phyloP scores from a whole-genome alignment of 768 basidiomycete genomes.

The Lentinula guzmanii region DNA sequence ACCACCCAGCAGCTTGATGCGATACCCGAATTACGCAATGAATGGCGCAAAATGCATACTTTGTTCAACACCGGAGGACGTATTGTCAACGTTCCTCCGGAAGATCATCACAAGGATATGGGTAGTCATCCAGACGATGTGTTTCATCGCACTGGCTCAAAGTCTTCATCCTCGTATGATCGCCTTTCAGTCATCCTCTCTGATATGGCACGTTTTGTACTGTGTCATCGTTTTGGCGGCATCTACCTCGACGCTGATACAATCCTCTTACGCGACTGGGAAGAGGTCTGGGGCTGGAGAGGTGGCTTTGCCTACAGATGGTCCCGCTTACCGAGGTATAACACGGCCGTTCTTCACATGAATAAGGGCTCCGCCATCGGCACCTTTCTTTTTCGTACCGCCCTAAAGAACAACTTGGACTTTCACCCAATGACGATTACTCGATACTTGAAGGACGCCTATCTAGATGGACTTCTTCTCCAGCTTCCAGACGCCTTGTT shows the following conservation, averaged over 20 bases:
- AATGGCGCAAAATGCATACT: constrained; percentile 71
- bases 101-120: constrained; percentile 20
- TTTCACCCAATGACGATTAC: constrained; percentile 98
- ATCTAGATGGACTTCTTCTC: constrained; percentile 75
- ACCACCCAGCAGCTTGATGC: constrained; percentile 93
- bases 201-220: constrained; percentile 92
- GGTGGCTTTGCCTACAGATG: constrained; percentile 97
- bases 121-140: constrained; percentile 30
- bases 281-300: constrained; percentile 95
- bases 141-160: constrained; percentile 76
- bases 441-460: constrained; percentile 84
- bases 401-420: constrained; percentile 88
- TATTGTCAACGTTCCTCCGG: constrained; percentile 57
- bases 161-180: constrained; percentile 63
- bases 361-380: constrained; percentile 91
- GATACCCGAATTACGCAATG: constrained; percentile 77
- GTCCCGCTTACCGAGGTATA: constrained; percentile 89
- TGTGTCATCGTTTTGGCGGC: constrained; percentile 96
- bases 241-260: constrained; percentile 98
- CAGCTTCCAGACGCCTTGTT: constrained; percentile 94
- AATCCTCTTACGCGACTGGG: constrained; percentile 95
- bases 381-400: constrained; percentile 90
- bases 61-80: constrained; percentile 87
- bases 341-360: constrained; percentile 92
- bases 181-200: constrained; percentile 70